Conservation (phyloP, 257 asterid species). For the Paulownia fortunei region DNA sequence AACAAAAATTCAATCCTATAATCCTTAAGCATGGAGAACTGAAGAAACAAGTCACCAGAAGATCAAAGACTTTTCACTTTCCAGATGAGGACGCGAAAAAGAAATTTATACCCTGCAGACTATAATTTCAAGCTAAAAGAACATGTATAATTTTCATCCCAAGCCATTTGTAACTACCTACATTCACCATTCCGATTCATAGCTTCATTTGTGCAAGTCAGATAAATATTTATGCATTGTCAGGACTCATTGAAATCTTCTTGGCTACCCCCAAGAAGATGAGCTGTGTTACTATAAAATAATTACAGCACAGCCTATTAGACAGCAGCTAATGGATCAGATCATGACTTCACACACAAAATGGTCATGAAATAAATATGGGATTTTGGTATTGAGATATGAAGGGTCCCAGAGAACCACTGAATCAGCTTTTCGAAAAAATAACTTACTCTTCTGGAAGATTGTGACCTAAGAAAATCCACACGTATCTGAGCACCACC, state of each 20-base stretch:
- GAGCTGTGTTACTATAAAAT: neutral
- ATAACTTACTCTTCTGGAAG: conserved; percentile 82
- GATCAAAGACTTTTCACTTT: neutral
- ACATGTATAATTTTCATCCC: neutral
- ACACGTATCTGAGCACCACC: conserved; percentile 86
- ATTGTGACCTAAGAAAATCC: conserved; percentile 88
- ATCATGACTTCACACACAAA: neutral
- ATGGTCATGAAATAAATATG: neutral
- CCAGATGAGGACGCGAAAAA: conserved; percentile 5
- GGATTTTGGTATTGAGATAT: neutral
- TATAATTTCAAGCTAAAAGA: neutral
- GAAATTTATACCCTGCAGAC: neutral
- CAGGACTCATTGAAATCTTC: neutral
- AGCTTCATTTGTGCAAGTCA: neutral
- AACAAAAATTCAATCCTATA: neutral
- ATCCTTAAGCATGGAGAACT: conserved; percentile 21
- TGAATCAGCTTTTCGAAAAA: conserved; percentile 8
- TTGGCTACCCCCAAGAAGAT: neutral
- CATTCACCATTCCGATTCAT: neutral
- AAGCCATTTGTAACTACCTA: neutral
- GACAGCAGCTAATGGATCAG: conserved; percentile 16
- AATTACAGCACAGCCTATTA: neutral
- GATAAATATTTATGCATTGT: neutral
- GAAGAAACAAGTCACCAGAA: conserved; percentile 23
- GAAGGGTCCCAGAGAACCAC: conserved; percentile 9